Evolutionary conservation across 306 rosid species (phyloP), one percentile per base, ranked within the genome.

Genomic region (Senna siamea): DNA sequence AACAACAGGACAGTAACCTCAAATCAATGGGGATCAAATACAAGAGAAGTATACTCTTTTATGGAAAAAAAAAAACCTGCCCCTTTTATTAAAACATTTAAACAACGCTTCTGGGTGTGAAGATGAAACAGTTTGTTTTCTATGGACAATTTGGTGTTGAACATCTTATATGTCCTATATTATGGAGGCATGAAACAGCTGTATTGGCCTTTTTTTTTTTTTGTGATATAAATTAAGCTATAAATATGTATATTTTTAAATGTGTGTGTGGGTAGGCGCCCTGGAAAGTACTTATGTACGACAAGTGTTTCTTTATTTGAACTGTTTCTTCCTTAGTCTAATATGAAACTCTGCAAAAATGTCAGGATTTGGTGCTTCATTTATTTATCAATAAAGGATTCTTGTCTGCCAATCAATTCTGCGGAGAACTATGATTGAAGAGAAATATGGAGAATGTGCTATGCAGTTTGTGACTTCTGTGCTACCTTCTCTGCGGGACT

Each of bases 361-460:
- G 72, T 79, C 88, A 86, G 89, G 85, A 44, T 69, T 82, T 82
- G 83, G 81, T 91, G 88, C 83, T 83, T 75, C 72, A 35, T 86
- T 79, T 77, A 74, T 72, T 69, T 62, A 35, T 66, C 75, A 52
- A 41, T 70, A 58, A 65, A 60, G 79, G 65, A 53, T 72, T 76
- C 66, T 67, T 63, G 55, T 63, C 15, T 35, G 62, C 54, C 75
- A 52, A 71, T 75, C 18, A 18, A 61, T 64, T 86, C 77, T 53
- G 80, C 58, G 40, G 32, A 71, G 59, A 70, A 71, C 57, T 61
- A 81, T 84, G 93, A 75, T 82, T 44, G 81, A 75, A 58, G 87
- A 52, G 70, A 78, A 78, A 69, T 59, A 70, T 34, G 71, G 58
- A 71, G 83, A 81, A 63, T 66, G 63, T 80, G 28, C 55, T 17